Conservation (phyloP, 2,329 filamentous ascomycete species). For the Grosmannia penicillata region DNA sequence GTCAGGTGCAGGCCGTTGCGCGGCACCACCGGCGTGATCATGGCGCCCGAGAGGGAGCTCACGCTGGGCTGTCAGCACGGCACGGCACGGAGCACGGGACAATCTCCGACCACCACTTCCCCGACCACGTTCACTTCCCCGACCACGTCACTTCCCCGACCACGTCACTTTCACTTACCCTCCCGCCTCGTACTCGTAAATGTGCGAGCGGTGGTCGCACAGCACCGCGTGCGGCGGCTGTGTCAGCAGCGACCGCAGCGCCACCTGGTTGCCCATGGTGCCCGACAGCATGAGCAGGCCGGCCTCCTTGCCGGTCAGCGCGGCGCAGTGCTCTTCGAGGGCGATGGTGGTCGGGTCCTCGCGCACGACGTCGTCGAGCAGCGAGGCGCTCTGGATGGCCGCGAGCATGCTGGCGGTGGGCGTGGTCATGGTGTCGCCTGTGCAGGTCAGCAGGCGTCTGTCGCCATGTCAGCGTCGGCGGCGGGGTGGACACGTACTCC, state of each 20-base stretch:
- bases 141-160: too few species aligned
- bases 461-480: too few species aligned
- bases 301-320: conserved; percentile 59
- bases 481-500: conserved; percentile 13
- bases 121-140: too few species aligned
- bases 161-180: too few species aligned
- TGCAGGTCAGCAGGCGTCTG: neutral
- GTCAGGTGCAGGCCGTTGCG: conserved; percentile 60
- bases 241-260: conserved; percentile 59
- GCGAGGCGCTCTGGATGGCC: conserved; percentile 58
- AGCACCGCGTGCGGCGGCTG: conserved; percentile 71
- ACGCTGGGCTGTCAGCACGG: conserved; percentile 32
- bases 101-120: too few species aligned
- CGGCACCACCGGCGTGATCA: conserved; percentile 51
- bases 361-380: conserved; percentile 71
- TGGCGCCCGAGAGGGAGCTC: conserved; percentile 55
- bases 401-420: conserved; percentile 70
- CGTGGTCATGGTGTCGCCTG: conserved; percentile 48
- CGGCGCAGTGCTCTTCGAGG: conserved; percentile 61
- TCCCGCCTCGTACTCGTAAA: conserved; percentile 52
- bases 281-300: conserved; percentile 74
- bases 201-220: conserved; percentile 66
- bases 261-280: conserved; percentile 89
- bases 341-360: conserved; percentile 67
- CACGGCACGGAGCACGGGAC: too few species aligned